Percentiles rank a stretch among this genome's conserved stretches.
These are phyloP conservation scores for Penicillium sp. DNA, from an alignment of 2,329 filamentous ascomycete genomes.

Conservation along the genomic window DNA sequence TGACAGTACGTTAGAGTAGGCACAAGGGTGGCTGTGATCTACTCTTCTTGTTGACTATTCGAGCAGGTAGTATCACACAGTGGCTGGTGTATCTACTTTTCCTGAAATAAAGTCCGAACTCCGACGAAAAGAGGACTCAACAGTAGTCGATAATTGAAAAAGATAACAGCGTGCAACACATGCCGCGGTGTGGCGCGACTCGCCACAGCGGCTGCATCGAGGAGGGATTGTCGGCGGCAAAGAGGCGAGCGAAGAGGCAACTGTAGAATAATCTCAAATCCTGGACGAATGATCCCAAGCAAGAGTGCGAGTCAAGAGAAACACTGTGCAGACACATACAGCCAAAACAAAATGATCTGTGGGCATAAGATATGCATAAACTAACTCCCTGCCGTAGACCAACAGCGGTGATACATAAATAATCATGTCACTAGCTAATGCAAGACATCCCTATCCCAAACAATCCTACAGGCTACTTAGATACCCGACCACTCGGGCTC, in stretches of 20 bases:
- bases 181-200: constrained; percentile 9
- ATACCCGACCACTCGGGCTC: not conserved
- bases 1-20: no score
- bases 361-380: not conserved
- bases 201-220: constrained; percentile 6
- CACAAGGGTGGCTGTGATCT: not conserved
- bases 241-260: not conserved
- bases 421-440: not conserved
- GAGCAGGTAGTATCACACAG: constrained; percentile 2
- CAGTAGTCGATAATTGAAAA: not conserved
- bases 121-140: not conserved
- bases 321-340: not conserved
- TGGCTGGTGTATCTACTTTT: not conserved
- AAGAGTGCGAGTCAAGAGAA: not conserved
- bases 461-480: not conserved
- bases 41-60: not conserved
- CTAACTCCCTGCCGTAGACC: not conserved
- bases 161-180: not conserved
- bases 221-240: constrained; percentile 4
- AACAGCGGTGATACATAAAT: no score
- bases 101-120: not conserved
- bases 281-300: not conserved
- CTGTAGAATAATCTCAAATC: not conserved
- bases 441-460: not conserved
- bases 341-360: not conserved